Conservation (phyloP, 1,284 basidiomycete genomes). For the Melanopsichium pennsylvanicum region DNA sequence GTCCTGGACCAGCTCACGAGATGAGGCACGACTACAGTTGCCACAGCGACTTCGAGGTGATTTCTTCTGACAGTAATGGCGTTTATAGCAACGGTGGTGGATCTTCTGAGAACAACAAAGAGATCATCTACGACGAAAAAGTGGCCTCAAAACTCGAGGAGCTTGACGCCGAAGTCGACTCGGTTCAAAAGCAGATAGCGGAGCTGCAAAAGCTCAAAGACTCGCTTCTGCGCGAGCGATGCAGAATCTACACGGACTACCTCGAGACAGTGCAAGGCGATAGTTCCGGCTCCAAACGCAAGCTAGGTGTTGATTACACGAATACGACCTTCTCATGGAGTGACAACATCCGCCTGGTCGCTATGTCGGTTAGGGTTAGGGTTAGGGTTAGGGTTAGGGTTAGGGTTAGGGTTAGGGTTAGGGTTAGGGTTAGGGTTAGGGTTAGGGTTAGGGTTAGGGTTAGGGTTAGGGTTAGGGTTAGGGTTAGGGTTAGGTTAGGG, state of each 20-base stretch:
- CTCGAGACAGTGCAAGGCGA: constrained; percentile 13
- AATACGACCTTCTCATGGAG: constrained; percentile 42
- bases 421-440: too few species aligned
- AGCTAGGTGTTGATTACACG: constrained; percentile 33
- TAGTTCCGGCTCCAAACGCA: constrained; percentile 1
- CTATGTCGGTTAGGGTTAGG: constrained; percentile 71
- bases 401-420: too few species aligned
- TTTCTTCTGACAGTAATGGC: background rate
- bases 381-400: too few species aligned
- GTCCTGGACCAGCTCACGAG: too few species aligned
- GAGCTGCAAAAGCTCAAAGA: constrained; percentile 28
- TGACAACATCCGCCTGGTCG: constrained; percentile 66
- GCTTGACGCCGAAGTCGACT: constrained; percentile 39
- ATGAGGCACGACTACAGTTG: constrained; percentile 8
- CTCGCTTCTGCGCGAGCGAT: constrained; percentile 20
- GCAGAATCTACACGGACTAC: constrained; percentile 19
- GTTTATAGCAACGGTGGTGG: background rate
- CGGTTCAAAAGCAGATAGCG: constrained; percentile 32
- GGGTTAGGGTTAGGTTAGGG: too few species aligned
- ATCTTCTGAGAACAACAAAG: background rate
- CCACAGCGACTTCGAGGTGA: constrained; percentile 25
- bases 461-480: too few species aligned
- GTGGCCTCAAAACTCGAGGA: constrained; percentile 26
- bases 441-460: too few species aligned
- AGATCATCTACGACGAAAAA: constrained; percentile 33